phyloP scores from a whole-genome alignment of 257 asterid species.

The Solanum appendiculatum region DNA sequence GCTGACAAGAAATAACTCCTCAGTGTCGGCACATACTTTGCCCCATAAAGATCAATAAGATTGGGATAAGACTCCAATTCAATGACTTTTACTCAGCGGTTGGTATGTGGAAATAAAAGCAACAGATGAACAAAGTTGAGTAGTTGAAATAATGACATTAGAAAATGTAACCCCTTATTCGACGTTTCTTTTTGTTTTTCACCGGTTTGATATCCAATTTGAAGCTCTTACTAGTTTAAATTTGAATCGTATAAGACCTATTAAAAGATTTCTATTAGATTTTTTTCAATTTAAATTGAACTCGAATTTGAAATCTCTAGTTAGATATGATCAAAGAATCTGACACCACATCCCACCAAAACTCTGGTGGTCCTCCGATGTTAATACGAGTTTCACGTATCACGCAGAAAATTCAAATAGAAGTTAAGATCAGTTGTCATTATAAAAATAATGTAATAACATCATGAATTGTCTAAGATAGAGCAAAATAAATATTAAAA shows the following conservation, averaged over 20 bases:
- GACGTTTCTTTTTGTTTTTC: neutral
- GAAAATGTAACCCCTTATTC: neutral
- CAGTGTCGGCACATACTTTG: neutral
- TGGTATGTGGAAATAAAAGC: neutral
- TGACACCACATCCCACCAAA: neutral
- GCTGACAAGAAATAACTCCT: neutral
- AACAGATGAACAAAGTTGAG: neutral
- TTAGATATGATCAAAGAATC: neutral
- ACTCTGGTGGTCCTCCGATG: neutral
- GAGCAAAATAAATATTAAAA: neutral
- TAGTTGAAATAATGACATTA: neutral
- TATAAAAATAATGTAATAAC: neutral
- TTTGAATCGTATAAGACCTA: rapidly evolving
- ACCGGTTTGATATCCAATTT: neutral
- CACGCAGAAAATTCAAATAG: neutral
- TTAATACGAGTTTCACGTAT: neutral
- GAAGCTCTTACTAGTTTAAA: neutral
- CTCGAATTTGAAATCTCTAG: neutral
- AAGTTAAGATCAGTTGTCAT: neutral
- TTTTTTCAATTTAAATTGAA: neutral
- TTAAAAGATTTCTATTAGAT: neutral
- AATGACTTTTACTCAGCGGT: neutral
- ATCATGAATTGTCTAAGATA: neutral
- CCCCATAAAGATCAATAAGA: neutral
- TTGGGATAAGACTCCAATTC: neutral